A percentile compares a stretch with the other conserved stretches of the same genome.
These are phyloP conservation scores for Aspergillus panamensis DNA, from an alignment of 495 filamentous ascomycete species.

Conservation along the genomic window DNA sequence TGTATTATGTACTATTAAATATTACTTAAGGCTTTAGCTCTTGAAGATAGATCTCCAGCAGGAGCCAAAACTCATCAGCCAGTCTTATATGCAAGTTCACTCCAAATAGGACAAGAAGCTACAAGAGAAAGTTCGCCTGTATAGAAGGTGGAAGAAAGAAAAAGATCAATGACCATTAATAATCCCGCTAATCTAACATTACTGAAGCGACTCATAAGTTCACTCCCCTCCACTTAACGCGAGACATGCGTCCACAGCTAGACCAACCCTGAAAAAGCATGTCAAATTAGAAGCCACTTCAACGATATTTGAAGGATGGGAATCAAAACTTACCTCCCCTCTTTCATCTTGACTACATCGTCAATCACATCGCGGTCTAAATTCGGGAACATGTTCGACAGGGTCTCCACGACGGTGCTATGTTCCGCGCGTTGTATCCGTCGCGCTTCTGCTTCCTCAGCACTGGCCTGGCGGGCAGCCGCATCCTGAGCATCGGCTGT, in stretches of 20 bases:
- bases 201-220: constrained; percentile 16
- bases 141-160: background rate
- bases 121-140: background rate
- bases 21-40: no score
- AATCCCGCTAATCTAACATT: background rate
- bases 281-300: constrained; percentile 15
- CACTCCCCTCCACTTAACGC: constrained; percentile 58
- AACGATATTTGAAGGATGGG: background rate
- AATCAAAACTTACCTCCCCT: constrained; percentile 66
- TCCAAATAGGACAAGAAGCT: background rate
- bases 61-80: background rate
- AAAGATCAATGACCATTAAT: background rate
- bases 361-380: constrained; percentile 88
- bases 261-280: constrained; percentile 61
- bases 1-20: no score
- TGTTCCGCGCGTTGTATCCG: constrained; percentile 84
- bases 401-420: constrained; percentile 82
- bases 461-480: constrained; percentile 89
- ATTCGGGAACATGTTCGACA: constrained; percentile 90
- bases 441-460: constrained; percentile 85
- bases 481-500: constrained; percentile 70
- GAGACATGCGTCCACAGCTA: constrained; percentile 89
- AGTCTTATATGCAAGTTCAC: background rate
- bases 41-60: no score
- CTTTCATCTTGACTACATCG: constrained; percentile 88